A percentile compares a stretch with the other conserved stretches of the same genome.
Evolutionary conservation across 2,329 filamentous ascomycete genomes (phyloP).

Genomic region (Septoria linicola): DNA sequence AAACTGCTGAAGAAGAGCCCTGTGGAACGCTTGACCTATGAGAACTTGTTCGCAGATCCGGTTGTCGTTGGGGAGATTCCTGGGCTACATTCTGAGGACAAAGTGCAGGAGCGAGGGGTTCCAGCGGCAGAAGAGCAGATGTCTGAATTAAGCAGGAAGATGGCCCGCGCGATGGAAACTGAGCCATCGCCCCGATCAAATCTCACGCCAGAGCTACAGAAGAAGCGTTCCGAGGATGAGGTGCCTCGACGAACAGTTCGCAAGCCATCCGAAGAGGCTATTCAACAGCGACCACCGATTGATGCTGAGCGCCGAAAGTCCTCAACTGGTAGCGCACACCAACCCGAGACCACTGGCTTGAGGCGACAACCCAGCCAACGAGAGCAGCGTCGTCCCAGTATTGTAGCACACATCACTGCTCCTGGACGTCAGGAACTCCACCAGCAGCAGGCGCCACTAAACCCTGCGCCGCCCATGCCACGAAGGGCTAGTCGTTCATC

Average conservation of each 20-base stretch:
- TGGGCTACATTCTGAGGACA: slow-evolving; percentile 35
- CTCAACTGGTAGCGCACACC: slow-evolving; percentile 24
- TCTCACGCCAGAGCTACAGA: slow-evolving; percentile 22
- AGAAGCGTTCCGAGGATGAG: slow-evolving; percentile 27
- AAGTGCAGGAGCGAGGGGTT: slow-evolving; percentile 27
- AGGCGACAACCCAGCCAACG: slow-evolving; percentile 40
- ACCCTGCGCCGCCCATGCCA: slow-evolving; percentile 47
- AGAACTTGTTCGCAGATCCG: slow-evolving; percentile 74
- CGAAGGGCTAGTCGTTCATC: slow-evolving; percentile 58
- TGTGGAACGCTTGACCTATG: slow-evolving; percentile 79
- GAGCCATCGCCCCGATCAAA: slow-evolving; percentile 21
- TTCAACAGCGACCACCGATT: slow-evolving; percentile 22
- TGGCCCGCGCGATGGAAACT: slow-evolving; percentile 35
- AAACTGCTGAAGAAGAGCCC: slow-evolving; percentile 81
- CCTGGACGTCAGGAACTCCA: slow-evolving; percentile 43
- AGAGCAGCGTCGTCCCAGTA: slow-evolving; percentile 45
- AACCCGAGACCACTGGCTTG: slow-evolving; percentile 23
- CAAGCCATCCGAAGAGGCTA: slow-evolving; percentile 32
- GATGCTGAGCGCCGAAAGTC: slow-evolving; percentile 31
- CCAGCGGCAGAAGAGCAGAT: slow-evolving; percentile 28
- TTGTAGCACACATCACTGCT: slow-evolving; percentile 48
- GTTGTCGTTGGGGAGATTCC: slow-evolving; percentile 36
- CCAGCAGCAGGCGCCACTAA: slow-evolving; percentile 29
- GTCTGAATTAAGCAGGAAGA: slow-evolving; percentile 35
- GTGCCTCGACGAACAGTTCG: slow-evolving; percentile 19